A percentile compares a stretch with the other conserved stretches of the same genome.
phyloP scores from a whole-genome alignment of 306 rosid genomes.

The Vachellia collinsii region DNA sequence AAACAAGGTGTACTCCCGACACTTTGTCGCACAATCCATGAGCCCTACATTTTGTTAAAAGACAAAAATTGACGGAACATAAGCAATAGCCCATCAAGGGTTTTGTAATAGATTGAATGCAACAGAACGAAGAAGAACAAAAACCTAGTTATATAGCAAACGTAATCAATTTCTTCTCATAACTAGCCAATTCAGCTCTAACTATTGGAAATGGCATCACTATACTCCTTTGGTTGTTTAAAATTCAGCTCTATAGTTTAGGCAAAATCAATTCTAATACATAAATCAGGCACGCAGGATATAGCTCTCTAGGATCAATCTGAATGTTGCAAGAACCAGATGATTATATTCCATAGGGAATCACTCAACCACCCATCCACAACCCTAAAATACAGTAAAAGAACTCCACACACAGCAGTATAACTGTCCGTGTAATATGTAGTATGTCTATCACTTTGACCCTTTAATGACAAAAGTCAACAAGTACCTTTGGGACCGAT shows the following conservation, averaged over 20 bases:
- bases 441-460: not conserved
- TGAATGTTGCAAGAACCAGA: not conserved
- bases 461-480: not conserved
- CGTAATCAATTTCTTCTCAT: not conserved
- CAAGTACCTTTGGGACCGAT: conserved; percentile 91
- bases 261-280: not conserved
- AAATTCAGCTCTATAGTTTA: conserved; percentile 5
- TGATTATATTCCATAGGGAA: not conserved
- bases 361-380: not conserved
- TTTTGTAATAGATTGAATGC: not conserved
- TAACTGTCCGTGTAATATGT: not conserved
- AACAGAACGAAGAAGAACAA: not conserved
- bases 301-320: not conserved
- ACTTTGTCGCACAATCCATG: conserved; percentile 99
- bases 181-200: conserved; percentile 1
- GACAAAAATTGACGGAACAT: not conserved
- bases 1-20: conserved; percentile 98
- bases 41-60: conserved; percentile 65
- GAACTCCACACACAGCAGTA: not conserved
- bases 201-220: not conserved
- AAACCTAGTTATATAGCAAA: not conserved
- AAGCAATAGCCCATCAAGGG: conserved; percentile 5
- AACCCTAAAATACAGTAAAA: not conserved
- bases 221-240: not conserved
- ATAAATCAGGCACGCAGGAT: not conserved